A percentile compares a stretch with the other conserved stretches of the same genome.
phyloP scores from a whole-genome alignment of 176 grass and related monocot species.

The Ananas comosus region DNA sequence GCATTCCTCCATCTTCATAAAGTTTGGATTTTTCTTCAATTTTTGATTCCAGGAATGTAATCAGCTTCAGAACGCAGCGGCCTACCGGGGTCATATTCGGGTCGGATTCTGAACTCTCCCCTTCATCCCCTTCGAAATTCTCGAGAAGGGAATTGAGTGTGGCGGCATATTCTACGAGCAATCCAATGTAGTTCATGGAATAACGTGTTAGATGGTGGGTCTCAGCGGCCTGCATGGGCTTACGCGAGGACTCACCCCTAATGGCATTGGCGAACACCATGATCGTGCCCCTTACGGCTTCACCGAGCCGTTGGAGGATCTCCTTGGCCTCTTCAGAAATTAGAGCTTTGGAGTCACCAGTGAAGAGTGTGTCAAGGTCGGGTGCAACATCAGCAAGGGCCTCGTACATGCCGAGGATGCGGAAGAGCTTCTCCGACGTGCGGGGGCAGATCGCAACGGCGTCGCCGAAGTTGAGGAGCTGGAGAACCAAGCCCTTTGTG shows the following conservation, averaged over 20 bases:
- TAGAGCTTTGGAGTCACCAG: conserved; percentile 45
- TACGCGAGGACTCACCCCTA: conserved; percentile 54
- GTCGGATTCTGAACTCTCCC: conserved; percentile 22
- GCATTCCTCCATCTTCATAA: conserved; percentile 72
- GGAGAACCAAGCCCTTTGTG: conserved; percentile 64
- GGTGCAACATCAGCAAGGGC: conserved; percentile 55
- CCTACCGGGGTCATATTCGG: conserved; percentile 53
- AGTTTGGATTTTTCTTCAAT: conserved; percentile 71
- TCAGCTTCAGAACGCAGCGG: conserved; percentile 48
- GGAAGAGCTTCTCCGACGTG: conserved; percentile 64
- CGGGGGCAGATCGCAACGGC: conserved; percentile 77
- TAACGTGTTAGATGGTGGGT: conserved; percentile 77
- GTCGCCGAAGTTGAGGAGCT: conserved; percentile 83
- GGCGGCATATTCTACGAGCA: conserved; percentile 57
- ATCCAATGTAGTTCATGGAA: conserved; percentile 79
- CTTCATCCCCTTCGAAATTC: conserved; percentile 12
- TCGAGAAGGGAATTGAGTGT: conserved; percentile 57
- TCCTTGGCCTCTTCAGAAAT: conserved; percentile 50
- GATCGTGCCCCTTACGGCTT: conserved; percentile 53
- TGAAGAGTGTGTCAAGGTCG: conserved; percentile 55
- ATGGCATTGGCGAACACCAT: conserved; percentile 64
- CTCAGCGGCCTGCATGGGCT: conserved; percentile 47
- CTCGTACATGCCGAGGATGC: conserved; percentile 84
- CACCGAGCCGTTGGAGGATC: conserved; percentile 51
- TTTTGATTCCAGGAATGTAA: conserved; percentile 63